These are phyloP conservation scores for Sporisorium iseilematis-ciliati DNA, from an alignment of 1,284 basidiomycete species.

Conservation along the genomic window DNA sequence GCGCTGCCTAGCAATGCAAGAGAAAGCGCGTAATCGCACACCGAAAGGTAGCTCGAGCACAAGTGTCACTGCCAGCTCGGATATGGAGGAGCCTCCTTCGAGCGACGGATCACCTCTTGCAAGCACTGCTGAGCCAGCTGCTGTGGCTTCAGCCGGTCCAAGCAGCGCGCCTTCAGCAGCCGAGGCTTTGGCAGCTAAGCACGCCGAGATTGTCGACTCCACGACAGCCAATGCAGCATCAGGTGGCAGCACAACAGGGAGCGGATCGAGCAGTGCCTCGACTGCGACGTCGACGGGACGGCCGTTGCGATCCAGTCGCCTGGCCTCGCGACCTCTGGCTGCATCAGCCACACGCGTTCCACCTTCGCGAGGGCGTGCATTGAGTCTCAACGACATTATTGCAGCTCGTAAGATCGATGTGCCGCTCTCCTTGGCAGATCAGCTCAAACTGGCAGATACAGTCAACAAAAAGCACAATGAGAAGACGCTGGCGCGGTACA, in stretches of 20 bases:
- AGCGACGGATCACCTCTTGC: constrained; percentile 19
- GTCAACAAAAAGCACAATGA: constrained; percentile 54
- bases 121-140: constrained; percentile 4
- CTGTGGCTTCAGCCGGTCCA: background rate
- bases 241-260: background rate
- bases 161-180: constrained; percentile 1
- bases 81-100: constrained; percentile 19
- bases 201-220: constrained; percentile 15
- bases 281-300: constrained; percentile 23
- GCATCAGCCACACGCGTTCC: constrained; percentile 36
- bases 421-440: constrained; percentile 41
- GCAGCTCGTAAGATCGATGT: constrained; percentile 50
- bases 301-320: constrained; percentile 31
- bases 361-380: constrained; percentile 37
- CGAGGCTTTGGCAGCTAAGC: constrained; percentile 6
- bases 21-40: constrained; percentile 37
- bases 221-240: background rate
- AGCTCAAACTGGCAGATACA: constrained; percentile 45
- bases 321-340: constrained; percentile 26
- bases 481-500: constrained; percentile 46
- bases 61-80: constrained; percentile 21
- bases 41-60: constrained; percentile 18
- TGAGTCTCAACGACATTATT: constrained; percentile 51
- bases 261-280: background rate
- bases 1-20: constrained; percentile 52